A percentile compares a stretch with the other conserved stretches of the same genome.
These are phyloP conservation scores for Peterozyma toletana DNA, from an alignment of 805 yeast genomes.

Conservation along the genomic window DNA sequence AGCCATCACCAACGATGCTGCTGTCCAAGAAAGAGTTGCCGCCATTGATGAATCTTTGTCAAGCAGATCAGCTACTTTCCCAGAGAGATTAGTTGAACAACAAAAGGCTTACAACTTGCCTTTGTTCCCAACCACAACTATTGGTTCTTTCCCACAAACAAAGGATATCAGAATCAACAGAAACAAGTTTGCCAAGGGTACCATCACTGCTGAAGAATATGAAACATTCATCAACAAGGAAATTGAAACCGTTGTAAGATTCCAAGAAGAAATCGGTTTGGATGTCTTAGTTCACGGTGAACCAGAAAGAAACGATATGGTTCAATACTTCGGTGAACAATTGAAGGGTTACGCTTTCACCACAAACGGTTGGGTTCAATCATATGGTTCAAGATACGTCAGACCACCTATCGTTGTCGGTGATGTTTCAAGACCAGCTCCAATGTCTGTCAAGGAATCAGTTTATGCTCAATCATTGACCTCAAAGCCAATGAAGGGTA, in stretches of 20 bases:
- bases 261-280: conserved; percentile 98
- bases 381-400: conserved; percentile 99
- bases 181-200: conserved; percentile 97
- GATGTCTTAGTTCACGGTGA: conserved; percentile 99
- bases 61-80: conserved; percentile 83
- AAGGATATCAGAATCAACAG: conserved; percentile 98
- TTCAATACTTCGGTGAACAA: conserved; percentile 99
- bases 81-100: conserved; percentile 82
- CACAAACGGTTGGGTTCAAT: conserved; percentile 99
- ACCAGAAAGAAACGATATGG: conserved; percentile 99
- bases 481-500: conserved; percentile 97
- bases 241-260: conserved; percentile 90
- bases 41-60: conserved; percentile 67
- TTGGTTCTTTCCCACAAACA: conserved; percentile 99
- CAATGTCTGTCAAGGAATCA: conserved; percentile 99
- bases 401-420: conserved; percentile 99
- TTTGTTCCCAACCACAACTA: conserved; percentile 99
- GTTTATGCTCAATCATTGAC: conserved; percentile 98
- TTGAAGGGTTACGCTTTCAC: conserved; percentile 98
- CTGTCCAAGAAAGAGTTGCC: conserved; percentile 82
- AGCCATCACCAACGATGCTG: conserved; percentile 82
- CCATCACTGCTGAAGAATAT: conserved; percentile 89
- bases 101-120: conserved; percentile 86
- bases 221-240: conserved; percentile 95
- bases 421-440: conserved; percentile 96